Evolutionary conservation across 371 early-diverging fungal genomes (phyloP).

Genomic region (Zopfochytrium polystomum): DNA sequence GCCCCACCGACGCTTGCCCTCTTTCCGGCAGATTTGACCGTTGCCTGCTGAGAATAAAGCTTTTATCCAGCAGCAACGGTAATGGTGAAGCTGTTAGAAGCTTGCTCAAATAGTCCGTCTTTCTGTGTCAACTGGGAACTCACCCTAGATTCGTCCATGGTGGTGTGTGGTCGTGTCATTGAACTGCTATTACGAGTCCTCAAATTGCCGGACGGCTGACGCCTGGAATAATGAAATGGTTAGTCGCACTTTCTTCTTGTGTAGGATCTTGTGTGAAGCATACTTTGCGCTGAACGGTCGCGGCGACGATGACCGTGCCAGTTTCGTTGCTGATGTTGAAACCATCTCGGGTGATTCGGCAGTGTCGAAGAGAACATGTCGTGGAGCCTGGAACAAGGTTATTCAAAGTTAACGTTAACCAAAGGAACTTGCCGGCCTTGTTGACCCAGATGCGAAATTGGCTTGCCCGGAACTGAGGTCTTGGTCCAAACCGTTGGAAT

Average conservation of each 20-base stretch:
- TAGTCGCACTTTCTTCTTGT: background rate
- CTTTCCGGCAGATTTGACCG: too few species aligned
- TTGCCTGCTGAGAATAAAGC: too few species aligned
- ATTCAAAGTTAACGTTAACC: too few species aligned
- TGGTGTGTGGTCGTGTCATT: slow-evolving; percentile 28
- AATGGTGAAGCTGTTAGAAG: too few species aligned
- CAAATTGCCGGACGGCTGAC: slow-evolving; percentile 33
- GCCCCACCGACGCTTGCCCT: too few species aligned
- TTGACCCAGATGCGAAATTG: too few species aligned
- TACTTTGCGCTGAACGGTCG: slow-evolving; percentile 37
- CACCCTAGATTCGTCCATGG: slow-evolving; percentile 30
- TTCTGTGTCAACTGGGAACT: too few species aligned
- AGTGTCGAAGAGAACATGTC: slow-evolving; percentile 39
- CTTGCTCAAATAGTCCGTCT: too few species aligned
- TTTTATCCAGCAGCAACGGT: too few species aligned
- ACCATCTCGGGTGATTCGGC: slow-evolving; percentile 25
- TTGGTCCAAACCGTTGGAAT: too few species aligned
- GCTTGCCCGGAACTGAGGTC: too few species aligned
- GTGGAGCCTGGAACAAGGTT: background rate
- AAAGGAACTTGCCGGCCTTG: slow-evolving; percentile 9
- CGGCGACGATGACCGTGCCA: slow-evolving; percentile 20
- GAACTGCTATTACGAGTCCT: slow-evolving; percentile 1
- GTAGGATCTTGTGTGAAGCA: background rate
- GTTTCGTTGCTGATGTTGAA: too few species aligned
- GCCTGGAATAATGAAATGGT: slow-evolving; percentile 7